Conservation (phyloP, 129 eudicot genomes). For the Flaveria robusta region DNA sequence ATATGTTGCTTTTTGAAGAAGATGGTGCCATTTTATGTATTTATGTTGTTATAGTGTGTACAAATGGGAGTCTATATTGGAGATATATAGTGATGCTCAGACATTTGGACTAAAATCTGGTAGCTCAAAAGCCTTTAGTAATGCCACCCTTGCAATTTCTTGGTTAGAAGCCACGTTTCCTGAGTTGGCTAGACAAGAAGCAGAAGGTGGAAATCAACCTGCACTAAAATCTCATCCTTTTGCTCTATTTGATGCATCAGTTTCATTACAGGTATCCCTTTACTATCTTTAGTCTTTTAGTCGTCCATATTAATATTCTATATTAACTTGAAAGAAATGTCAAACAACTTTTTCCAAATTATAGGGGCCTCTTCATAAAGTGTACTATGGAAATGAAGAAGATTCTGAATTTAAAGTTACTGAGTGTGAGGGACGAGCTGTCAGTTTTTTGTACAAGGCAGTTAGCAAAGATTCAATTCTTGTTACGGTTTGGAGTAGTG, state of each 20-base stretch:
- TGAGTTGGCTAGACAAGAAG: slow-evolving; percentile 61
- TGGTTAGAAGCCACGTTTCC: slow-evolving; percentile 99
- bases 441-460: slow-evolving; percentile 71
- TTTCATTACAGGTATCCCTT: slow-evolving; percentile 76
- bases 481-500: slow-evolving; percentile 84
- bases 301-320: neutral
- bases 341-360: neutral
- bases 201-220: slow-evolving; percentile 53
- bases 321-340: slow-evolving; percentile 1
- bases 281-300: slow-evolving; percentile 11
- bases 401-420: slow-evolving; percentile 46
- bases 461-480: slow-evolving; percentile 86
- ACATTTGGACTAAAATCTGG: slow-evolving; percentile 64
- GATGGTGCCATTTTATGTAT: neutral
- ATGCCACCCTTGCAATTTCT: slow-evolving; percentile 78
- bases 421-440: slow-evolving; percentile 79
- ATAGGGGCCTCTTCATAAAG: slow-evolving; percentile 86
- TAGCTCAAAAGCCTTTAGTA: slow-evolving; percentile 55
- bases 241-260: slow-evolving; percentile 67
- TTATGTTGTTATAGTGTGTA: slow-evolving; percentile 52
- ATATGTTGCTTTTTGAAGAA: neutral
- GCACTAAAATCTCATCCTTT: slow-evolving; percentile 75
- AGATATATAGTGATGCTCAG: slow-evolving; percentile 80
- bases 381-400: slow-evolving; percentile 50
- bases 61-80: slow-evolving; percentile 85